Evolutionary conservation across 495 filamentous ascomycete genomes (phyloP), one percentile per base, ranked within the genome.

Genomic region (Neurospora pannonica): DNA sequence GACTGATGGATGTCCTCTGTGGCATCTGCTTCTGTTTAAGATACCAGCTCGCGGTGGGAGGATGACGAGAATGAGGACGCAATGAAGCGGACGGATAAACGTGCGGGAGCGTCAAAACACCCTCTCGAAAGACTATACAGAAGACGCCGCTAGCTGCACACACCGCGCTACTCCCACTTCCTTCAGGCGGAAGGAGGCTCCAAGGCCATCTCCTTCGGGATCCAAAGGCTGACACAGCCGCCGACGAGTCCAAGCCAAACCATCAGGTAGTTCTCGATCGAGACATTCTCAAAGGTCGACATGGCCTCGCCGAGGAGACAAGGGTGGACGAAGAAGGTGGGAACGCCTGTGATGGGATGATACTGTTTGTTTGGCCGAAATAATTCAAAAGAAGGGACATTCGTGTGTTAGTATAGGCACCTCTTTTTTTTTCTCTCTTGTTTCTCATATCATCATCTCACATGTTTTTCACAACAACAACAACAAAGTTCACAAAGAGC

Each of bases 251-350:
- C 93, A 70, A 96, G 83, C 93, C 94, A 97, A 46, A 92, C 83
- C 82, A 91, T 87, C 77, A 97, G 86, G 84, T 96, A 97, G 71
- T 87, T 84, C 78, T 89, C 84, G 39, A 89, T 87, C 48, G 84
- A 84, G 75, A 88, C 85, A 67, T 67, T 34, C 71, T 86, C 80
- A 76, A 88, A 86, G 24, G 78, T 81, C 42, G 82, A 85, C 89
- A 97, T 91, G 70, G 91, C 92, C 75, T 94, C 91, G 72, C 90
- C 90, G n/a, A 93, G 91, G 79, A 92, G 88, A 85, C 94, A 97
- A 31, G 94, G 94, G 82, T 97, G 94, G 77, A 96, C 84, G 83
- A 94, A 96, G 79, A 92, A 94, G 70, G 88, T 85, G 69, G 93
- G 93, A 70, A 90, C 78, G 73, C 90, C 91, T 73, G 89, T 92